Conservation (phyloP, 139 green algal species). For the Zygnema cylindricum region DNA sequence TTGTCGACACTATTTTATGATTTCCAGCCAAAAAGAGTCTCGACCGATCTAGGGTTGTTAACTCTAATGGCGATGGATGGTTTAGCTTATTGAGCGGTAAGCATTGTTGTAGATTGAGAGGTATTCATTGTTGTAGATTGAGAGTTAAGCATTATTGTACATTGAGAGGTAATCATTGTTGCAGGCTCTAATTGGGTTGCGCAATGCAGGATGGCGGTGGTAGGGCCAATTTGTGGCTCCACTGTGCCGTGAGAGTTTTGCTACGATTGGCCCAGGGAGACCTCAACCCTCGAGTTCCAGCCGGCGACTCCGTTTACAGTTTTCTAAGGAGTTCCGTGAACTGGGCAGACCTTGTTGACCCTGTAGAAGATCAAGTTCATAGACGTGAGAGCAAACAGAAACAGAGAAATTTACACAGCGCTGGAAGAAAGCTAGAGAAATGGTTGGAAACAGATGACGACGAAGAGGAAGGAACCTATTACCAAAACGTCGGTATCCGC, state of each 20-base stretch:
- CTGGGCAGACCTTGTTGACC: constrained; percentile 65
- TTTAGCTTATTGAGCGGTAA: too few relatives aligned
- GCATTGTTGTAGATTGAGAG: too few relatives aligned
- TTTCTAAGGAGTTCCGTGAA: constrained; percentile 66
- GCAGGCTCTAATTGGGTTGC: background rate
- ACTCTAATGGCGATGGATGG: too few relatives aligned
- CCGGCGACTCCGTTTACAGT: constrained; percentile 69
- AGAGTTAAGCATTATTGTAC: too few relatives aligned
- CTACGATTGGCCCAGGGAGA: constrained; percentile 68
- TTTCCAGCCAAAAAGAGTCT: too few relatives aligned
- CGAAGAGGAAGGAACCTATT: background rate
- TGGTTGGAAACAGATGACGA: background rate
- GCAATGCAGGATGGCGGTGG: constrained; percentile 64
- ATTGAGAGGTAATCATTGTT: too few relatives aligned
- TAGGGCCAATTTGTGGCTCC: constrained; percentile 78
- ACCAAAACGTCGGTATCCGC: background rate
- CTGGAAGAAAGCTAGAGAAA: background rate
- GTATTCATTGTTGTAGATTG: too few relatives aligned
- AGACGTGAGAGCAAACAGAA: background rate
- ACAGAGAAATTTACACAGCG: background rate
- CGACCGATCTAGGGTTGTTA: too few relatives aligned
- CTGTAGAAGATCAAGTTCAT: background rate
- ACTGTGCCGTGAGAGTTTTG: constrained; percentile 79
- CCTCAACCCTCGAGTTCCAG: constrained; percentile 61
- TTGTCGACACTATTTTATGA: too few relatives aligned